Evolutionary conservation across 352 stramenopile genomes (phyloP), one percentile per base, ranked within the genome.

Genomic region (Aphanomyces invadans): DNA sequence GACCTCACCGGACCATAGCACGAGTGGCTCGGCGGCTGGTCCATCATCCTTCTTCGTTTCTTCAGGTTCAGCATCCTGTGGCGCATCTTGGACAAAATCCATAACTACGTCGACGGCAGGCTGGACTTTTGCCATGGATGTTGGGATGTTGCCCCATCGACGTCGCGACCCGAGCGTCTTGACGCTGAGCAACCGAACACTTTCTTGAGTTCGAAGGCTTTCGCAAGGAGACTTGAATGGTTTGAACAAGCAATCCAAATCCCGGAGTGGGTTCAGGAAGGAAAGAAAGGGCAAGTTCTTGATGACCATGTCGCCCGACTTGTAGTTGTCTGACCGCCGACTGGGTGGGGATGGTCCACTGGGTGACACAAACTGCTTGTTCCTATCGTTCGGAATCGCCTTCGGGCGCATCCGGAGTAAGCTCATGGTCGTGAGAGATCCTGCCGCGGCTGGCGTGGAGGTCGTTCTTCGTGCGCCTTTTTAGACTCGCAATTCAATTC

Each of bases 161-260:
- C 84, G 74, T 0, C 86, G 74, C 74, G 90, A 86, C 0, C 84
- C 86, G n/a, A 95, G 81, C 51, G 86, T 95, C 74, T 93, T 95
- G 51, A 86, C 78, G 17, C 84, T 75, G 55, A 93, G 62, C 53
- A 95, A 56, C 10, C 84, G 76, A 44, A 89, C 81, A 72, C 86
- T 95, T 69, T 93, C 84, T 21, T 70, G 71, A 11, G 86, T 79
- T n/a, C 83, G 78, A 7, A 73, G 68, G 9, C 73, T 77, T 48
- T 75, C 81, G 49, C 81, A 90, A 0, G 84, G 86, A 49, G 84
- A 91, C 69, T 91, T 90, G 73, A 95, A 95, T 25, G 75, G 79
- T 44, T 81, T 74, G 17, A 75, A 77, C 21, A 95, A 66, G 15
- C 75, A 76, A 59, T 86, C 73, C 23, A 79, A 76, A 21, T 77